phyloP scores from a whole-genome alignment of 805 yeast genomes.

The Wickerhamomyces silvicola region DNA sequence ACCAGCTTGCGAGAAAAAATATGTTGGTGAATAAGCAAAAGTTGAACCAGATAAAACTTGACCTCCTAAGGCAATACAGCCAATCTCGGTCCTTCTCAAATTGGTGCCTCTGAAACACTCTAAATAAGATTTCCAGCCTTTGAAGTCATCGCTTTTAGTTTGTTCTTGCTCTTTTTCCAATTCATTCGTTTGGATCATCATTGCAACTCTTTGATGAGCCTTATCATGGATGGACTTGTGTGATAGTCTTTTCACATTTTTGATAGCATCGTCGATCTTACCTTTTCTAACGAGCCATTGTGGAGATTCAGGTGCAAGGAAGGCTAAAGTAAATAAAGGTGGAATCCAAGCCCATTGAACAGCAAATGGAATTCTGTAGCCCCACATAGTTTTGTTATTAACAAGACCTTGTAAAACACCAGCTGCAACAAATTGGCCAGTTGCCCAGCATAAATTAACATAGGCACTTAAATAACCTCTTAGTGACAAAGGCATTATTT shows the following conservation, averaged over 20 bases:
- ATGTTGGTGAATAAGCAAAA: conserved; percentile 40
- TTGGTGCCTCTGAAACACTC: conserved; percentile 40
- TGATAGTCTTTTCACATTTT: conserved; percentile 22
- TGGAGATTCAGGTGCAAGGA: conserved; percentile 52
- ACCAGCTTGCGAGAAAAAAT: conserved; percentile 44
- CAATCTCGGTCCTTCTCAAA: conserved; percentile 36
- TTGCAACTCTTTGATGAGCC: conserved; percentile 13
- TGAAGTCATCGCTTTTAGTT: conserved; percentile 1
- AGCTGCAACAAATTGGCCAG: conserved; percentile 50
- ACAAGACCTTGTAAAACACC: conserved; percentile 40
- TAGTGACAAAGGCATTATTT: conserved; percentile 34
- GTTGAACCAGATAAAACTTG: conserved; percentile 43
- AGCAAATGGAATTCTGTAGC: conserved; percentile 50
- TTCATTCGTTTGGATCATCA: conserved; percentile 15
- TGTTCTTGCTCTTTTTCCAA: conserved; percentile 11
- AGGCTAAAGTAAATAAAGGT: conserved; percentile 37
- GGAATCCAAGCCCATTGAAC: conserved; percentile 57
- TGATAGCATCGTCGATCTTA: conserved; percentile 35
- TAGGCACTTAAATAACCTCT: conserved; percentile 35
- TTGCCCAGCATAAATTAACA: conserved; percentile 33
- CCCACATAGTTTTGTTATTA: conserved; percentile 24
- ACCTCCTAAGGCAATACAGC: conserved; percentile 32
- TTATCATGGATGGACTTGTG: conserved; percentile 13
- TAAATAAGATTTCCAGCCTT: conserved; percentile 21
- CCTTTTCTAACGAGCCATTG: conserved; percentile 46